Base-by-base conservation (phyloP, 1,284 basidiomycete genomes). In the Pseudozyma tsukubaensis region DNA sequence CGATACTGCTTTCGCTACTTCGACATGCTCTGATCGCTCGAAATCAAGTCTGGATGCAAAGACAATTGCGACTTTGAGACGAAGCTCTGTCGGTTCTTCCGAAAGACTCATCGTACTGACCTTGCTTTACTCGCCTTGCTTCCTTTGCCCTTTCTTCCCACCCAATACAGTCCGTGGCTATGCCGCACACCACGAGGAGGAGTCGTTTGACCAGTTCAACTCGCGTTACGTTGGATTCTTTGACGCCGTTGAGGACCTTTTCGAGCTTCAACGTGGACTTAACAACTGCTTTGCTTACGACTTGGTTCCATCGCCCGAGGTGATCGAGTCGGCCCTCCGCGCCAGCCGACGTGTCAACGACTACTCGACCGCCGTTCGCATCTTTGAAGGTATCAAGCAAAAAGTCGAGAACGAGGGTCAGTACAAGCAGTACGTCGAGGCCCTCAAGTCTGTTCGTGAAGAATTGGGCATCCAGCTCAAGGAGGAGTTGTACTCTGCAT, bases 221-320 rank as follows among this genome's bases (percentile, higher is more conserved):
- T 89, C 91, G 71, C 93, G 95, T 84, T 98, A 97, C 87, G 91
- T 94, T 84, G 88, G 89, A 78, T 99, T 98, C 88, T 98, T 98
- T 88, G 88, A 92, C 84, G 89, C 90, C 57, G 94, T 94, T 55
- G 90, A 94, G 85, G 96, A 98, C 88, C 89, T 97, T 71, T 98
- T 98, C 85, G 95, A 98, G 88, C 71, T 84, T 34, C 79, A 83
- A 67, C 92, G 96, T 68, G 96, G 96, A 50, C 89, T 99, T 79
- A 99, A 99, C 89, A 99, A 99, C 89, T 97, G 94, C 87, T 99
- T 99, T 85, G 93, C 96, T 1, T 96, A 99, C 86, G 96, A 99
- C 86, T 89, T 99, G 72, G 97, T 99, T 29, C 96, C 96, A 47
- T 91, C 94, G 10, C 90, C 93, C 49, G 87, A 89, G 62, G 94